phyloP scores from a whole-genome alignment of 352 stramenopile species.

The Phytophthora crassamura region DNA sequence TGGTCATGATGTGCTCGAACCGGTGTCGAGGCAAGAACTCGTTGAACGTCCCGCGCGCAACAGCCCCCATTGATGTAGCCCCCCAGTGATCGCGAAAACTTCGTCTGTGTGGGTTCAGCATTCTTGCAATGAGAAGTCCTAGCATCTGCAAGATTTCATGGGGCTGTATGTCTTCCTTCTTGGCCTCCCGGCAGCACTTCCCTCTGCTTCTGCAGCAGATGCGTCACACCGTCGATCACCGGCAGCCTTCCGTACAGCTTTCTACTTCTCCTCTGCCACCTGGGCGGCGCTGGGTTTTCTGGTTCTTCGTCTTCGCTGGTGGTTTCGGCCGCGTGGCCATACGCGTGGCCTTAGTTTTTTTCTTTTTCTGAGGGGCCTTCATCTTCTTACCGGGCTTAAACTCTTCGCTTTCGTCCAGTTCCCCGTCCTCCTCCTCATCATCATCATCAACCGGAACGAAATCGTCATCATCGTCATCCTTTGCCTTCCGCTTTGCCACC shows the following conservation, averaged over 20 bases:
- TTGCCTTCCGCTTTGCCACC: neutral
- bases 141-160: constrained; percentile 10
- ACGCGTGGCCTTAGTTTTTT: neutral
- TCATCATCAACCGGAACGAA: constrained; percentile 3
- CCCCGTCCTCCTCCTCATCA: constrained; percentile 1
- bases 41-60: constrained; percentile 13
- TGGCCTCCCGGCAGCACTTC: neutral
- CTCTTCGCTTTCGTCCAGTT: neutral
- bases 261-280: neutral
- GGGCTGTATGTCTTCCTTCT: constrained; percentile 5
- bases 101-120: constrained; percentile 7
- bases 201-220: neutral
- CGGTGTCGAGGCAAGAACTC: constrained; percentile 14
- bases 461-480: constrained; percentile 9
- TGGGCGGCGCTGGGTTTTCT: neutral
- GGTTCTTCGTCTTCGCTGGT: constrained; percentile 6
- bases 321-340: neutral
- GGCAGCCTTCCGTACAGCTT: neutral
- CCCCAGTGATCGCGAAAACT: constrained; percentile 10
- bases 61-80: neutral
- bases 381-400: neutral
- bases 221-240: neutral
- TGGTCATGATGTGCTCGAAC: constrained; percentile 15
- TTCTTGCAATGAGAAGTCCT: constrained; percentile 5
- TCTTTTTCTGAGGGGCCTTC: neutral